A percentile compares a stretch with the other conserved stretches of the same genome.
Conservation (phyloP, 495 filamentous ascomycete genomes). For the Penicillium canescens region DNA sequence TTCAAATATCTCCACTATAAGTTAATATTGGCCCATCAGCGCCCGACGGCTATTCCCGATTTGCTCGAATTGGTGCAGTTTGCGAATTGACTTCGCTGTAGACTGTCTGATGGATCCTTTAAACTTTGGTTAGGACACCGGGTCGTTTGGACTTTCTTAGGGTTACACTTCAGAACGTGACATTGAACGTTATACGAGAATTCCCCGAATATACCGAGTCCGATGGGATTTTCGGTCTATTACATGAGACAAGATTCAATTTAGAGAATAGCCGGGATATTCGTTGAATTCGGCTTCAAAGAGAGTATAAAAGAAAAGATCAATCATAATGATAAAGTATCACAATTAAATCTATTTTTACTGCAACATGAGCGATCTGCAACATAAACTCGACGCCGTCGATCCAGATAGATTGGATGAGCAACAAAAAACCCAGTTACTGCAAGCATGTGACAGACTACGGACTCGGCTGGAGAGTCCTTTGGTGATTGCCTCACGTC, state of each 20-base stretch:
- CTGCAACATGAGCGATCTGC: conserved; percentile 3
- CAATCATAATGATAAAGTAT: too few relatives aligned
- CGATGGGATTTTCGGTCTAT: too few relatives aligned
- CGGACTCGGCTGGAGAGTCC: conserved; percentile 7
- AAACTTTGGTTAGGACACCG: too few relatives aligned
- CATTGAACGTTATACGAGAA: too few relatives aligned
- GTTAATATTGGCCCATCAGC: too few relatives aligned
- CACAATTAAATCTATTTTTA: neutral
- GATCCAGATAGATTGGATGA: neutral
- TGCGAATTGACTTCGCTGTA: neutral
- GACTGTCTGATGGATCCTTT: neutral
- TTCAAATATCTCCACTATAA: too few relatives aligned
- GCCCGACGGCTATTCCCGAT: conserved; percentile 17
- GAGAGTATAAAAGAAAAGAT: neutral
- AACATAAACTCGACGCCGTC: conserved; percentile 4
- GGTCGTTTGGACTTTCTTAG: too few relatives aligned
- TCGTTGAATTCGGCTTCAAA: neutral
- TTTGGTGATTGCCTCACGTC: conserved; percentile 7
- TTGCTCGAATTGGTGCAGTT: conserved; percentile 11
- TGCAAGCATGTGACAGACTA: conserved; percentile 22
- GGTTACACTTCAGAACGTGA: too few relatives aligned
- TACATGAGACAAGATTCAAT: too few relatives aligned
- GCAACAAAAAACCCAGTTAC: neutral
- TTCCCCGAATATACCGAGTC: too few relatives aligned
- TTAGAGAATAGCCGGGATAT: too few relatives aligned